Evolutionary conservation across 129 eudicot species (phyloP).

Genomic region (Centrapalus pauciflorus): DNA sequence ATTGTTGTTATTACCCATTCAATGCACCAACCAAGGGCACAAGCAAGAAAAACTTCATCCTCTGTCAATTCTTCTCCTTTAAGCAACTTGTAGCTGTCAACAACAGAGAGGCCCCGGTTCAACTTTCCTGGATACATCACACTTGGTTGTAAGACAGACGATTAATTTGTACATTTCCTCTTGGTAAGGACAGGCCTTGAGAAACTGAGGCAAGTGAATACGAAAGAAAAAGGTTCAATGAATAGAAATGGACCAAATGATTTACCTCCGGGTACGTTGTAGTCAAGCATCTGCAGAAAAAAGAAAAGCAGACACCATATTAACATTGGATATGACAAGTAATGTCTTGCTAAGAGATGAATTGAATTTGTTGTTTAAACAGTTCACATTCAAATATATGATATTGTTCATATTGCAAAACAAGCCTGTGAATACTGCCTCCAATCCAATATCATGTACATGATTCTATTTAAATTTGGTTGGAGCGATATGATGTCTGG

Average conservation of each 20-base stretch:
- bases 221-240: no score
- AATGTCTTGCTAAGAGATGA: neutral
- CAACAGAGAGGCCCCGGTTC: conserved; percentile 62
- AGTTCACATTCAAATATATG: no score
- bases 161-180: neutral
- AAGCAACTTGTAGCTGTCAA: conserved; percentile 69
- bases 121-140: conserved; percentile 47
- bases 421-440: neutral
- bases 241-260: no score
- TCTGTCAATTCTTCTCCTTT: conserved; percentile 51
- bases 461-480: neutral
- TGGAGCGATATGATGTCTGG: neutral
- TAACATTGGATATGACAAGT: neutral
- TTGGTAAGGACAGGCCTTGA: neutral
- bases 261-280: conserved; percentile 80
- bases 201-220: no score
- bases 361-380: no score
- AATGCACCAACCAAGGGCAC: conserved; percentile 76
- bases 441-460: neutral
- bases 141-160: neutral
- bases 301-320: neutral
- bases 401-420: no score
- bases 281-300: conserved; percentile 67
- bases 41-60: conserved; percentile 61
- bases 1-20: conserved; percentile 55